Base-by-base conservation (phyloP, 2,329 filamentous ascomycete genomes). In the Pezicula carpinea region DNA sequence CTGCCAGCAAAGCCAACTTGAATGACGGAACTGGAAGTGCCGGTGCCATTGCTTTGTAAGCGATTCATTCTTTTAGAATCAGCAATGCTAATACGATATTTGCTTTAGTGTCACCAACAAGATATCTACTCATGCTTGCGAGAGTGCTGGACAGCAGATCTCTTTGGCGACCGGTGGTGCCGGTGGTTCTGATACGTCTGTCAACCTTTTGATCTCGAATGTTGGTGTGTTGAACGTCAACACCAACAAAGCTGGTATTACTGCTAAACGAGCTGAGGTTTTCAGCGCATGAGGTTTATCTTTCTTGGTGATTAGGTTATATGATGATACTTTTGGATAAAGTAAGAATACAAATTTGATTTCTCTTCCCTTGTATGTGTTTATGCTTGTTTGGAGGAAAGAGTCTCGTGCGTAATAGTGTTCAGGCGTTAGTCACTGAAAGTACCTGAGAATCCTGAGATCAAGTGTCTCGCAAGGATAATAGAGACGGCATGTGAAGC, bases 161-260 rank as follows among this genome's bases (percentile, higher is more conserved):
- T 41, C 49, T 6, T 26, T 51, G 10, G 29, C 33, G 11, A 35
- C 39, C 17, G 46, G 39, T 10, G 46, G 46, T 11, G 38, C 23
- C 10, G 19, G 46, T 3, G 53, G 36, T 6, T 51, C 51, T 17
- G 53, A 58, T 42, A 55, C 56, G 15, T 44, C 15, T 39, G 33
- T 52, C 14, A 53, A 56, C 39, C 48, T 59, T 14, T 48, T 59
- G 35, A 59, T 56, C 31, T 57, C 55, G 31, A 57, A 56, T 47
- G 50, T 56, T n/a, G 55, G 53, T 0, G 55, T 57, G 23, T 32
- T 57, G 43, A 56, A 56, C 48, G 55, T 39, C 8, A 55, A 56
- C 42, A 56, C 49, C 1, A 44, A 57, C 21, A 51, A 48, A n/a
- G 53, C 56, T 2, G 54, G 52, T 1, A 43, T 50, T 17, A 44